These are phyloP conservation scores for Xylaria sp. DNA, from an alignment of 2,329 filamentous ascomycete species.

Conservation along the genomic window DNA sequence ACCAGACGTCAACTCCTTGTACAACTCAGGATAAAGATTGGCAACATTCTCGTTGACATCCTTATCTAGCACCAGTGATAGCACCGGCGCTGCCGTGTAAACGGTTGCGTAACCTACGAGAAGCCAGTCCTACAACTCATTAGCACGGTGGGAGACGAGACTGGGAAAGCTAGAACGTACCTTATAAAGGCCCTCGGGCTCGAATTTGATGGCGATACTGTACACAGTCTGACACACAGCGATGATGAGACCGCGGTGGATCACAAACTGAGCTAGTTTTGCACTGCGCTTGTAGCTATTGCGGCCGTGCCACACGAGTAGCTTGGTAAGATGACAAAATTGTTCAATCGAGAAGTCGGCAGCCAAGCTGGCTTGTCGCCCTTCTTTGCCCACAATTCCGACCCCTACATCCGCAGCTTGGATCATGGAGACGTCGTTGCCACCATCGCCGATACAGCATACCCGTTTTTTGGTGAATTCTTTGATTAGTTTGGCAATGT, in stretches of 20 bases:
- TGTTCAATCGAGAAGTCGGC: constrained; percentile 97
- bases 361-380: constrained; percentile 90
- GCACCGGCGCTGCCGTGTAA: constrained; percentile 92
- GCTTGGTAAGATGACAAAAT: constrained; percentile 93
- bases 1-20: constrained; percentile 94
- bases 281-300: constrained; percentile 97
- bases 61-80: constrained; percentile 91
- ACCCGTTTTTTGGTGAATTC: constrained; percentile 93
- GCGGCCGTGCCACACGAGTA: constrained; percentile 98
- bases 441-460: constrained; percentile 96
- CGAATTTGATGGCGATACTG: constrained; percentile 90
- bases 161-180: constrained; percentile 48
- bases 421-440: constrained; percentile 99
- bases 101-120: constrained; percentile 96
- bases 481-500: constrained; percentile 90
- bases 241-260: constrained; percentile 95
- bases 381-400: constrained; percentile 98
- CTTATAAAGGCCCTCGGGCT: constrained; percentile 93
- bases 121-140: constrained; percentile 77
- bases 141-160: constrained; percentile 35
- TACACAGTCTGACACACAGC: constrained; percentile 97
- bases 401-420: constrained; percentile 98
- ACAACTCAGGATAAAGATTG: constrained; percentile 95
- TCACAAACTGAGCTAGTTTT: constrained; percentile 97
- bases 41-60: constrained; percentile 95